phyloP scores from a whole-genome alignment of 1,284 basidiomycete genomes.

The Schizophyllum amplum region DNA sequence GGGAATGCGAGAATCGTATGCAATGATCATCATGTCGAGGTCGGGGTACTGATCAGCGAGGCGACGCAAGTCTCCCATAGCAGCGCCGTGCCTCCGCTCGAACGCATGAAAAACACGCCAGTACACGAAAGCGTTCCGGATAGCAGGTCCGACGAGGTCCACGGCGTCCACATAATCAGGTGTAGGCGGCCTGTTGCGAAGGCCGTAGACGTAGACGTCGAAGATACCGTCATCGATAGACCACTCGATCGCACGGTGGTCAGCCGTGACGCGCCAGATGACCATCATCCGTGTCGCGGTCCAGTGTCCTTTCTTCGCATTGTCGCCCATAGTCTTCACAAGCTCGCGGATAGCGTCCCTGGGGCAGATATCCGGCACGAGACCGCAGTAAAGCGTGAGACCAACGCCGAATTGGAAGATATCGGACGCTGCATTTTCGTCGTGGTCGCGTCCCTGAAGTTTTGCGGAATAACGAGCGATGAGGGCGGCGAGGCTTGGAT shows the following conservation, averaged over 20 bases:
- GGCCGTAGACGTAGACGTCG: not conserved
- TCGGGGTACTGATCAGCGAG: no score
- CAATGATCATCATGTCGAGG: no score
- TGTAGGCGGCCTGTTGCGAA: not conserved
- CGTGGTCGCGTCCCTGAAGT: not conserved
- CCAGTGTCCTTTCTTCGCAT: not conserved
- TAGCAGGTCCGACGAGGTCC: not conserved
- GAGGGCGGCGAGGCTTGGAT: not conserved
- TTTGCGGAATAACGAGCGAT: not conserved
- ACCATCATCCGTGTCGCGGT: not conserved
- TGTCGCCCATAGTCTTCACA: not conserved
- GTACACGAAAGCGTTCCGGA: not conserved
- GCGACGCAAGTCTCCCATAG: no score
- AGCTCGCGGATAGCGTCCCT: not conserved
- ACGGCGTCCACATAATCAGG: not conserved
- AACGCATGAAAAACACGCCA: no score
- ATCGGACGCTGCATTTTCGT: not conserved
- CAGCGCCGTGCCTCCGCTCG: no score
- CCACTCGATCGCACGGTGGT: not conserved
- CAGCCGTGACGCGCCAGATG: not conserved
- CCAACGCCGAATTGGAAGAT: not conserved
- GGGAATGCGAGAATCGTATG: no score
- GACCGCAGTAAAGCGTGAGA: not conserved
- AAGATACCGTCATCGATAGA: not conserved
- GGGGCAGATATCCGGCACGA: not conserved